Base-by-base conservation (phyloP, 805 yeast genomes). In the Saccharomycopsis amapae region DNA sequence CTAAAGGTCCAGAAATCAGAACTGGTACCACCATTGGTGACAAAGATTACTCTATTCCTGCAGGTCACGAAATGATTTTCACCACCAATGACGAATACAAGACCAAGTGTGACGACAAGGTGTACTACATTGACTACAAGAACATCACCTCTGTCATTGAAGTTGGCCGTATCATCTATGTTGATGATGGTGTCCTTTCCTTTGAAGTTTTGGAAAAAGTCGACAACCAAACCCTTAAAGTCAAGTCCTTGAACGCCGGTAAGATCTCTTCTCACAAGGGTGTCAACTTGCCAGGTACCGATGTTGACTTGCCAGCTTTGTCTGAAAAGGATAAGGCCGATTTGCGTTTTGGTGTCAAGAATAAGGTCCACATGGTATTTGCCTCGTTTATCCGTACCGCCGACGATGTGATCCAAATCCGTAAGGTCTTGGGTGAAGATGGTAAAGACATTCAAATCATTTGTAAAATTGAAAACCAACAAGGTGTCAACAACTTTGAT, bases 1-100 rank as follows among this genome's bases (percentile, higher is more conserved):
- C 97, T 68, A 93, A 93, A 79, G 98, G 98, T 59, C 98, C 98
- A 54, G 98, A 93, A 74, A 93, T 93, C 73, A 86, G 98, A 79
- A 90, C 98, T 49, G 98, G 98, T 69, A 80, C 88, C 67, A 93
- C 98, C 59, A 66, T 69, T 54, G 85, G 76, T 61, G 85, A 78
- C 50, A 67, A 69, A 51, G 98, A 93, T 65, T 87, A 69, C 70
- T 83, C 96, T 62, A 84, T 93, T 61, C 68, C 76, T 38, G 76
- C 93, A 52, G 80, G 79, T 70, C 96, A 87, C 68, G 90, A 83
- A 68, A 85, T 93, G 95, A 79, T 73, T 63, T 85, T 93, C 76
- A 72, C 97, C 65, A 93, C 97, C 53, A 94, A 90, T 67, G 90
- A 80, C 46, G 72, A 75, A 57, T 90, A 77, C 74, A 72, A 78